Conservation (phyloP, 345 rosid genomes). For the Moricandia moricandioides region DNA sequence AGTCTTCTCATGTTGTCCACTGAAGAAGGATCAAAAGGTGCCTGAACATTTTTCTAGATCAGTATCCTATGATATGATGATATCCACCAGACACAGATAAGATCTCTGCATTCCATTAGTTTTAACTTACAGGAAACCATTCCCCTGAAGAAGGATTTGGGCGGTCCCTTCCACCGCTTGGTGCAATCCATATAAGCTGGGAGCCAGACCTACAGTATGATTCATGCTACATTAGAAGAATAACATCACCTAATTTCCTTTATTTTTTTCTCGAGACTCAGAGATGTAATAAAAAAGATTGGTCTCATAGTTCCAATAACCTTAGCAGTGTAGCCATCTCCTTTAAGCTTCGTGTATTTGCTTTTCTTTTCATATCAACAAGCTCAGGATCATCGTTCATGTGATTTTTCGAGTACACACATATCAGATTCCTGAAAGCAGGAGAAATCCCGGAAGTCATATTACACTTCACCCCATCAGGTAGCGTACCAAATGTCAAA, state of each 20-base stretch:
- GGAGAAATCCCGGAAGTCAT: conserved; percentile 22
- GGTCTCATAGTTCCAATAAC: conserved; percentile 20
- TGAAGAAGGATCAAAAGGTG: conserved; percentile 83
- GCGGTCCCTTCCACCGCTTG: conserved; percentile 98
- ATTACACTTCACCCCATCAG: conserved; percentile 23
- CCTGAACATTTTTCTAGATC: conserved; percentile 49
- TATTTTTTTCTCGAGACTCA: neutral
- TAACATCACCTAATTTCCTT: neutral
- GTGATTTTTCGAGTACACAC: conserved; percentile 96
- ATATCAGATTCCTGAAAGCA: conserved; percentile 73
- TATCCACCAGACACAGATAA: neutral
- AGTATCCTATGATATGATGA: too few species aligned
- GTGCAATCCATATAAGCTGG: conserved; percentile 86
- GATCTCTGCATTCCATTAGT: neutral
- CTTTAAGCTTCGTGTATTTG: conserved; percentile 89
- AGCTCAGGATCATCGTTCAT: conserved; percentile 90
- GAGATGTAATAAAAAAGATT: conserved; percentile 1
- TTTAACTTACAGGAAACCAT: conserved; percentile 77
- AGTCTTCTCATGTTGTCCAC: conserved; percentile 96
- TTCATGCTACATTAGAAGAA: conserved; percentile 5
- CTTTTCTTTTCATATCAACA: conserved; percentile 78
- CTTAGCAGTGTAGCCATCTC: conserved; percentile 93
- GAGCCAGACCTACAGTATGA: conserved; percentile 69
- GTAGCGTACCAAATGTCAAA: conserved; percentile 30
- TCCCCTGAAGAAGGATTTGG: conserved; percentile 77